phyloP scores from a whole-genome alignment of 2,329 filamentous ascomycete genomes.

The Colletotrichum sp. region DNA sequence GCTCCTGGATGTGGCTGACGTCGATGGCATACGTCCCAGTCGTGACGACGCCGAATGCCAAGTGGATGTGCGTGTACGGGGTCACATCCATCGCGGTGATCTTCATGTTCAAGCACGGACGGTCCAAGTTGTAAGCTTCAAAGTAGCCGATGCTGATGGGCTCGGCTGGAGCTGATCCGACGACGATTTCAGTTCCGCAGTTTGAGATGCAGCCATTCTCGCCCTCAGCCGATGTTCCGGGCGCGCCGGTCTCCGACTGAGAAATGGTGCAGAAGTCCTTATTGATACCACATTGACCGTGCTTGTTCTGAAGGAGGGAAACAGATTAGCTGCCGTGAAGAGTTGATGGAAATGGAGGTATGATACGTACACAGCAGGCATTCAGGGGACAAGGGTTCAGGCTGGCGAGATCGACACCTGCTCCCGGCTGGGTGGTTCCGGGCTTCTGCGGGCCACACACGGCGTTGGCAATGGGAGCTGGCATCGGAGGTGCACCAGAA shows the following conservation, averaged over 20 bases:
- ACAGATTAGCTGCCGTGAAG: too few relatives aligned
- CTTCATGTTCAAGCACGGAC: constrained; percentile 36
- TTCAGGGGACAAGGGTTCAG: constrained; percentile 35
- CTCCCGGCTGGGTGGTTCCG: neutral
- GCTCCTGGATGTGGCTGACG: neutral
- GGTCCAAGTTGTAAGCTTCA: constrained; percentile 36
- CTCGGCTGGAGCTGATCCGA: neutral
- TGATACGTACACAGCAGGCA: constrained; percentile 25
- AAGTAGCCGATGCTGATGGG: constrained; percentile 34
- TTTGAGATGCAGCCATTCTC: constrained; percentile 34
- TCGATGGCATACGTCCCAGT: neutral
- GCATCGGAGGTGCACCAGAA: constrained; percentile 26
- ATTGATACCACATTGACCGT: constrained; percentile 51
- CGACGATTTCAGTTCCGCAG: constrained; percentile 37
- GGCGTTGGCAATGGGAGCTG: constrained; percentile 20
- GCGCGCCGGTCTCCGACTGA: constrained; percentile 21
- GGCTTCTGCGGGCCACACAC: constrained; percentile 26
- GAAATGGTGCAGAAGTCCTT: constrained; percentile 42
- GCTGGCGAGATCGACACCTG: neutral
- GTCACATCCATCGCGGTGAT: constrained; percentile 5
- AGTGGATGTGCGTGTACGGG: constrained; percentile 38
- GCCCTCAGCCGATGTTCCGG: constrained; percentile 24
- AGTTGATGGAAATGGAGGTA: too few relatives aligned
- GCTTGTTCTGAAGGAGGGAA: constrained; percentile 27
- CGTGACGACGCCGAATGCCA: constrained; percentile 31